Evolutionary conservation across 176 grass and related monocot genomes (phyloP), one percentile per base, ranked within the genome.

Genomic region (Secale cereale): DNA sequence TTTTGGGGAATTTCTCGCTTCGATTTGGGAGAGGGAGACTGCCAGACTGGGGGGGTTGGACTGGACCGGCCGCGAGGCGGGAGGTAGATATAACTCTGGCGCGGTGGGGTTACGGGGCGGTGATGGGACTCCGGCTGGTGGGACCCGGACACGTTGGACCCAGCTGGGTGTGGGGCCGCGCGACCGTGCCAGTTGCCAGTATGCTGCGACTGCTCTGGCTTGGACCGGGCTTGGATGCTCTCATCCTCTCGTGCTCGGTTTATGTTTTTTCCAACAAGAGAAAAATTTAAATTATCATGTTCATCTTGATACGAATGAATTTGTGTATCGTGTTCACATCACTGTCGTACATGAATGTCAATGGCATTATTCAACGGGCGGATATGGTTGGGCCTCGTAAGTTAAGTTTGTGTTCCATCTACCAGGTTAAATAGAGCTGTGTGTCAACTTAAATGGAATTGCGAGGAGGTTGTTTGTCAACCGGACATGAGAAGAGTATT

Each of bases 51-150:
- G 41, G 41, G n/a, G 14, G 28, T 79, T 87, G 79, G 79, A 76
- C 59, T 13, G 45, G 64, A 67, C 41, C 43, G 10, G 33, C 43
- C 13, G 71, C 28, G 73, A 14, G 16, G 83, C 40, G 40, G 48
- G 61, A 62, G 82, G 22, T 86, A 82, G 33, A 77, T 82, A 86
- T 85, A 85, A 46, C 69, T 85, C 82, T 66, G 81, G 13, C 45
- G 69, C 37, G 33, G 82, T 89, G 80, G 50, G 27, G 71, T 36
- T 56, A 70, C 40, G 16, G 61, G 27, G 22, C 65, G 79, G 79
- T 81, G 62, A 59, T 6, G 33, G 67, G 68, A 59, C 80, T 59
- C 54, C 7, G 73, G 61, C 0, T 0, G 82, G 62, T 76, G 66
- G 68, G 70, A 5, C 30, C 14, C 14, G 8, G 27, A 6, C 70